Evolutionary conservation across 768 basidiomycete species (phyloP), one percentile per base, ranked within the genome.

Genomic region (Leucosporidium yakuticum): DNA sequence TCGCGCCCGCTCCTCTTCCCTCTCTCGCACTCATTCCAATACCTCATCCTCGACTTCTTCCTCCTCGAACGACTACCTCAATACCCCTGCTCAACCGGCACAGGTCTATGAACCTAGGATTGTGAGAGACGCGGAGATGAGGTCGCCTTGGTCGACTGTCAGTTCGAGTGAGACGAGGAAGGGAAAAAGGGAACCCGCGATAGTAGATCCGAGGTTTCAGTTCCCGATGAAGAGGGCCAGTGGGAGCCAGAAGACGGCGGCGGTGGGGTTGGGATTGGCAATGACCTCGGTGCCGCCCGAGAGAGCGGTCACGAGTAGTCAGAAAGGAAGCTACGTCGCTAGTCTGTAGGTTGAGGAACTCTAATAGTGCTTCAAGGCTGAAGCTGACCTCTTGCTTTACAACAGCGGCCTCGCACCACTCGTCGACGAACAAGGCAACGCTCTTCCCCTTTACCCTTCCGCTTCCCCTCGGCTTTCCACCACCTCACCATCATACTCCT

Each of bases 321-420:
- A 27, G 25, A 15, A 8, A 11, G 34, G 57, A 19, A 58, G 57
- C 57, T 58, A 36, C 19, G 57, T 58, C 36, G 57, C 57, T n/a
- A 58, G 31, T 21, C 57, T 58, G 57, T 39, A 36, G 20, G 57
- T 31, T 23, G 15, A 4, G 14, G 6, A 21, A 11, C 53, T 54
- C 27, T 21, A 27, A 17, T 29, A 17, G 5, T 25, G n/a, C 27
- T 29, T 14, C n/a, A 5, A 21, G 29, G 15, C 15, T 29, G 4
- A 2, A 6, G 25, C 19, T 29, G 25, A 27, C 53, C 21, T 29
- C 8, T 5, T 6, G 12, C 53, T 23, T 23, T 8, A 12, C 15
- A 21, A 54, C 19, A 58, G 57, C 9, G 57, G 57, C 34, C 57
- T 58, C 15, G 57, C 57, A 58, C 57, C 57, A 0, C 57, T 58